These are phyloP conservation scores for Plasmodium malariae DNA, from an alignment of 169 alveolate genomes.

Conservation along the genomic window DNA sequence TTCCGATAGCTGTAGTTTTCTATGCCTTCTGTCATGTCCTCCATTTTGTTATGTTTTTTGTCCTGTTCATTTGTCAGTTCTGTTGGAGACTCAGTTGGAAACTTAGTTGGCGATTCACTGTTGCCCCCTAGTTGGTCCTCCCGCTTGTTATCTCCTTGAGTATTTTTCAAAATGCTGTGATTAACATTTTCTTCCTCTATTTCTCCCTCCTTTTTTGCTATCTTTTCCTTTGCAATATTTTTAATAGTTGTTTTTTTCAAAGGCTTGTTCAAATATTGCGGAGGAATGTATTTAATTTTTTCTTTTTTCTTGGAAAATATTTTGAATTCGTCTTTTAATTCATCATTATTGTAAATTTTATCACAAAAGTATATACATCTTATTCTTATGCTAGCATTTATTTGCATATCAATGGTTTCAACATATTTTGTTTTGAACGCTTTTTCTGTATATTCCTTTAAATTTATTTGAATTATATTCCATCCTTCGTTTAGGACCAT, in stretches of 20 bases:
- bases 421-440: conserved; percentile 98
- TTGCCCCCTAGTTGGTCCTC: neutral
- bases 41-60: neutral
- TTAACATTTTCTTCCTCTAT: neutral
- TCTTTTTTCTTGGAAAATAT: conserved; percentile 49
- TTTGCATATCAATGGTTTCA: conserved; percentile 95
- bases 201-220: conserved; percentile 2
- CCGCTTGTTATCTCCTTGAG: neutral
- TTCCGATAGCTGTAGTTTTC: neutral
- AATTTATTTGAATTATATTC: conserved; percentile 97
- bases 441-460: conserved; percentile 96
- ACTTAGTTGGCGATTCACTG: neutral
- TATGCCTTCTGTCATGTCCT: neutral
- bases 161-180: no score
- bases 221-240: conserved; percentile 14
- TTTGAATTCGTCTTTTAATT: conserved; percentile 80
- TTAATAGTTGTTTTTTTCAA: conserved; percentile 34
- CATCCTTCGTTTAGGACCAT: conserved; percentile 98
- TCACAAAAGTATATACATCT: conserved; percentile 97
- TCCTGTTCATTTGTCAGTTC: neutral
- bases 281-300: conserved; percentile 36
- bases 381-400: conserved; percentile 97
- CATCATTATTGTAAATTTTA: conserved; percentile 92
- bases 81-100: neutral
- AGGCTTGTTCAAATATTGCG: conserved; percentile 33